phyloP scores from a whole-genome alignment of 495 filamentous ascomycete genomes.

The Penicillium macrosclerotiorum region DNA sequence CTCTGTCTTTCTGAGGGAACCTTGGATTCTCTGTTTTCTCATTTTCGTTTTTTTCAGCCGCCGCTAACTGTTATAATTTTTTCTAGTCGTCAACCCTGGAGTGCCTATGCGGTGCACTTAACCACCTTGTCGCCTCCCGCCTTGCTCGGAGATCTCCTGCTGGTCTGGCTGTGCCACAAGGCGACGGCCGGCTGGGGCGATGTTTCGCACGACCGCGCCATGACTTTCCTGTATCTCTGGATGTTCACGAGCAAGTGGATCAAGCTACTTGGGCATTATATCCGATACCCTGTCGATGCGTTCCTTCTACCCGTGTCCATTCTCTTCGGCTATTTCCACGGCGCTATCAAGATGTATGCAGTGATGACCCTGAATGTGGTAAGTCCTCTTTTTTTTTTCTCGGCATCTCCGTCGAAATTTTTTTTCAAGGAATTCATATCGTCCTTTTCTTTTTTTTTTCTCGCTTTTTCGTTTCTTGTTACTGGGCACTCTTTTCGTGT shows the following conservation, averaged over 20 bases:
- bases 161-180: conserved; percentile 53
- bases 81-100: conserved; percentile 68
- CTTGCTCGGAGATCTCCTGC: conserved; percentile 59
- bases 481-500: conserved; percentile 2
- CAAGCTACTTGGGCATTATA: conserved; percentile 72
- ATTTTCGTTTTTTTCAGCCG: conserved; percentile 6
- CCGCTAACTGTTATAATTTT: conserved; percentile 27
- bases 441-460: conserved; percentile 9
- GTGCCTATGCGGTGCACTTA: conserved; percentile 71
- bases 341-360: conserved; percentile 74
- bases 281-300: conserved; percentile 66
- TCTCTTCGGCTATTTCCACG: conserved; percentile 75
- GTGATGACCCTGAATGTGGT: conserved; percentile 68
- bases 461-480: neutral
- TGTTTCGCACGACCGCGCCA: conserved; percentile 39
- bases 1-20: too few relatives aligned
- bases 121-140: conserved; percentile 72
- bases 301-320: conserved; percentile 69
- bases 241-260: conserved; percentile 74
- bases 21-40: too few relatives aligned
- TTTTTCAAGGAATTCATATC: conserved; percentile 9
- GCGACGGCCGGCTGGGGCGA: conserved; percentile 46
- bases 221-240: conserved; percentile 53
- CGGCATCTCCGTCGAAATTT: too few relatives aligned
- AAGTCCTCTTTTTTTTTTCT: conserved; percentile 30